Evolutionary conservation across 2,329 filamentous ascomycete genomes (phyloP), one percentile per base, ranked within the genome.

Genomic region (Trichoderma sp.): DNA sequence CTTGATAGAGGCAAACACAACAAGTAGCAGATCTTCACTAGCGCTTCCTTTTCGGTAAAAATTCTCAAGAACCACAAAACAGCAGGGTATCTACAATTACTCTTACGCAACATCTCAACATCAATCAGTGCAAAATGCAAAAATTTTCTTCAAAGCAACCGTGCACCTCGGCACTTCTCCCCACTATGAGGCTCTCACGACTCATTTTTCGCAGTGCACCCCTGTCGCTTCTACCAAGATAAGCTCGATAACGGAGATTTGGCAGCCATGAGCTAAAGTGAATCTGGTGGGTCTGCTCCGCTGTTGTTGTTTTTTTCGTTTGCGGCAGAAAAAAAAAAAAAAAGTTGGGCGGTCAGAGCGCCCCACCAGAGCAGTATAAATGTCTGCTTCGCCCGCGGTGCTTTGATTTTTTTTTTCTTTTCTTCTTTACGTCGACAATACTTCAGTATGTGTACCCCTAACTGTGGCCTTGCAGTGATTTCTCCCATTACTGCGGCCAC

Each of bases 351-450:
- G 68, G 68, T 69, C 68, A 65, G 24, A 8, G 19, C 27, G 31
- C 49, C 49, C 68, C 60, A 65, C 61, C 31, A 11, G 4, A 58
- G 35, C 53, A 53, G 29, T 69, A 69, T 69, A 69, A 85, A 81
- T 85, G 77, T 31, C 13, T 59, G 13, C 19, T 73, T 43, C 62
- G 69, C 72, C 77, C 73, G 73, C 76, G 72, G 10, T 43, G 57
- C 70, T 79, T 80, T 68, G 27, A 58, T 72, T 77, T 74, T n/a
- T 60, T 76, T 77, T 76, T 82, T 82, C 76, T 80, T 84, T 84
- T 83, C 81, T 84, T 87, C 81, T 81, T 85, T 79, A 87, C 82
- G 85, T 86, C 86, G 86, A 88, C 85, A 87, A 87, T 87, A 87
- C 84, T 86, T 86, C 81, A 87, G 82, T 84, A 80, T 74, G 79